Percentiles rank a stretch among this genome's conserved stretches.
Evolutionary conservation across 805 yeast species (phyloP).

Genomic region (Candida succiphila): DNA sequence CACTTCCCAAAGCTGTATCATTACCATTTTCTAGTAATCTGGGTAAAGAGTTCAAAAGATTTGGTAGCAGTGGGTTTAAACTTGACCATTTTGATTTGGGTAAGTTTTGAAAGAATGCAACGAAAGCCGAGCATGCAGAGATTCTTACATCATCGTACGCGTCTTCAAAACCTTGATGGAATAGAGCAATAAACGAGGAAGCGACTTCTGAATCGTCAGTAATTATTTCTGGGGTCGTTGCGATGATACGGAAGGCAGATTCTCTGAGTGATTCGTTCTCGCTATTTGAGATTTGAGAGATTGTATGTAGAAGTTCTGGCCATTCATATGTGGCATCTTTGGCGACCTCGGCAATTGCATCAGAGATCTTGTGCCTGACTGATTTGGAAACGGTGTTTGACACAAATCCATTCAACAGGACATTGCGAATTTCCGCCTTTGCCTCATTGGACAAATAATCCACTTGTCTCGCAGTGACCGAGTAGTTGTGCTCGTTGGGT

Average conservation of each 20-base stretch:
- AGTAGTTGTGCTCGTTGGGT: conserved; percentile 52
- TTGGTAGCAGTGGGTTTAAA: conserved; percentile 73
- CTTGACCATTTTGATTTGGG: conserved; percentile 74
- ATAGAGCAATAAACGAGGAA: conserved; percentile 47
- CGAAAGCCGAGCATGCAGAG: conserved; percentile 87
- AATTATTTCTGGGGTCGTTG: conserved; percentile 74
- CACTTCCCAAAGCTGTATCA: conserved; percentile 73
- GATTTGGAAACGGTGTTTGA: conserved; percentile 50
- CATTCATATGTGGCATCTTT: conserved; percentile 56
- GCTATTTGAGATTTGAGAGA: conserved; percentile 52
- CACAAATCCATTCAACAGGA: conserved; percentile 65
- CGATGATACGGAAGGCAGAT: conserved; percentile 81
- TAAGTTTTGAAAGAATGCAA: conserved; percentile 73
- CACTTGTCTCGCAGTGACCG: conserved; percentile 68
- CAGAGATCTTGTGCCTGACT: conserved; percentile 86
- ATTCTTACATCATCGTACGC: conserved; percentile 74
- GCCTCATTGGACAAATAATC: conserved; percentile 57
- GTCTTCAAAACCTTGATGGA: conserved; percentile 77
- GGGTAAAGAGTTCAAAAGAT: conserved; percentile 77
- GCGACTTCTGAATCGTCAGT: conserved; percentile 23
- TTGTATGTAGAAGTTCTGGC: conserved; percentile 70
- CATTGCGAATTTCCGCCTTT: conserved; percentile 49
- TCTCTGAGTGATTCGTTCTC: conserved; percentile 56
- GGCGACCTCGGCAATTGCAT: conserved; percentile 90
- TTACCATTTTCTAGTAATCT: conserved; percentile 71